These are phyloP conservation scores for Arctostaphylos glauca DNA, from an alignment of 148 eudicot genomes.

Conservation along the genomic window DNA sequence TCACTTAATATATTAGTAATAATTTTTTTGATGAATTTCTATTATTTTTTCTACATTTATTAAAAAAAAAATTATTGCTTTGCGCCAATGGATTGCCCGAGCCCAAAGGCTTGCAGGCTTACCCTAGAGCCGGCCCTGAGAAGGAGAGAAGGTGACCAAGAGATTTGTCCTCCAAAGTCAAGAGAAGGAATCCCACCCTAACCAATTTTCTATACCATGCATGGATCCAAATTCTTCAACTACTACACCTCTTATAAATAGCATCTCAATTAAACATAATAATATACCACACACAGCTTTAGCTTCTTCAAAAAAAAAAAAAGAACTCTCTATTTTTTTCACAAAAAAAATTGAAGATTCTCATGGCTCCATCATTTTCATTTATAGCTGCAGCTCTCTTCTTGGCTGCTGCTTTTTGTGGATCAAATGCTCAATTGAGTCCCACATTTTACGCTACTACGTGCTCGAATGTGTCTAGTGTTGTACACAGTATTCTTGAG, in stretches of 20 bases:
- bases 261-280: neutral
- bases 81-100: too few species aligned
- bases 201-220: neutral
- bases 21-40: too few species aligned
- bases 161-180: too few species aligned
- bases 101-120: too few species aligned
- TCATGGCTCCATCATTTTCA: constrained; percentile 6
- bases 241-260: neutral
- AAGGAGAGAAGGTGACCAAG: too few species aligned
- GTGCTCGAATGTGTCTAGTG: constrained; percentile 26
- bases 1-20: too few species aligned
- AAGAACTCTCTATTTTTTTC: neutral
- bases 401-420: constrained; percentile 14
- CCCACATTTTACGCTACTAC: constrained; percentile 25
- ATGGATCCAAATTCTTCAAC: neutral
- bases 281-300: neutral
- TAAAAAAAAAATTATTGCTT: too few species aligned
- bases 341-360: neutral
- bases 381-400: constrained; percentile 10
- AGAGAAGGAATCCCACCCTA: too few species aligned
- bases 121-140: too few species aligned
- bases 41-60: too few species aligned
- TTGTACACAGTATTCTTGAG: constrained; percentile 18
- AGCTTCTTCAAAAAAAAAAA: neutral
- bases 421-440: constrained; percentile 24